These are phyloP conservation scores for Powellomyces hirtus DNA, from an alignment of 192 early-diverging fungal species.

Conservation along the genomic window DNA sequence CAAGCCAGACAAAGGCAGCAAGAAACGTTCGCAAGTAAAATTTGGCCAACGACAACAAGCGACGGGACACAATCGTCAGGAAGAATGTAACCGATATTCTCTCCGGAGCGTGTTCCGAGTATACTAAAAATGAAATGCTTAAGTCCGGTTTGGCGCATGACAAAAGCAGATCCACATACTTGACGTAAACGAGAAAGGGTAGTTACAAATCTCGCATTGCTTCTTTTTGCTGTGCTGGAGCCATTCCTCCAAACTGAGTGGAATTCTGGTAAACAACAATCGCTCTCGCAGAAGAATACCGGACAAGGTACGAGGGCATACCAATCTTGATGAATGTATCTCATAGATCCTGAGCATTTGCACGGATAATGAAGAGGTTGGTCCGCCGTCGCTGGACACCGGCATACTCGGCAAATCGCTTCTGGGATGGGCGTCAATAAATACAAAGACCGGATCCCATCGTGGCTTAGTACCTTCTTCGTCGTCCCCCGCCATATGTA, in stretches of 20 bases:
- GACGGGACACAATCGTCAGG: slow-evolving; percentile 16
- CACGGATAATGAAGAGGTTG: slow-evolving; percentile 92
- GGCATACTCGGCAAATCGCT: slow-evolving; percentile 39
- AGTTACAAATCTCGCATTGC: slow-evolving; percentile 88
- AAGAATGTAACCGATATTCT: slow-evolving; percentile 30
- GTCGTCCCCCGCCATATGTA: background rate
- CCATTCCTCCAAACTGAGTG: slow-evolving; percentile 71
- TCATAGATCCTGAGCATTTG: slow-evolving; percentile 93
- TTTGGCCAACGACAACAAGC: background rate
- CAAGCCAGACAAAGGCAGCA: slow-evolving; percentile 74
- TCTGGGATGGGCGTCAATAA: background rate
- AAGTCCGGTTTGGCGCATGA: background rate
- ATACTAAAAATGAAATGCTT: slow-evolving; percentile 25
- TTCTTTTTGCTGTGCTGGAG: slow-evolving; percentile 39
- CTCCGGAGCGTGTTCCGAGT: slow-evolving; percentile 32
- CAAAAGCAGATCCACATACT: slow-evolving; percentile 46
- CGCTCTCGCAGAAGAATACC: background rate
- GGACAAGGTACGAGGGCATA: slow-evolving; percentile 17
- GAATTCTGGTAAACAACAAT: background rate
- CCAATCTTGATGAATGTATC: slow-evolving; percentile 93
- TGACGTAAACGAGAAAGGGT: slow-evolving; percentile 81
- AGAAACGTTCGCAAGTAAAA: slow-evolving; percentile 60
- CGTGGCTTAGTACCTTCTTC: background rate
- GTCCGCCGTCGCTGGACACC: slow-evolving; percentile 50
- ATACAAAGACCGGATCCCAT: background rate